Base-by-base conservation (phyloP, 257 asterid species). In the Voacanga thouarsii region DNA sequence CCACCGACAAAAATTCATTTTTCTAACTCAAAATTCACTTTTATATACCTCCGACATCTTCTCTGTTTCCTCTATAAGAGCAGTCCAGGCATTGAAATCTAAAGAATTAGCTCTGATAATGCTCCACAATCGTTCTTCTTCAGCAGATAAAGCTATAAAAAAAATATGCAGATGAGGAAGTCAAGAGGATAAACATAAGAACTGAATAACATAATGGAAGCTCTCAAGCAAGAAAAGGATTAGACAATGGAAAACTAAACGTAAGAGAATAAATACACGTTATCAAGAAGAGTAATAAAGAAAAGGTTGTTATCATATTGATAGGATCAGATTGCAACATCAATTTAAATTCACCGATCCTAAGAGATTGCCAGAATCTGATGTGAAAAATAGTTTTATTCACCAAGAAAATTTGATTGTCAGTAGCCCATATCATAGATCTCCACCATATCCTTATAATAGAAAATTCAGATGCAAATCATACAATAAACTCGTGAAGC, bases 51-150 rank as follows among this genome's bases (percentile, higher is more conserved):
- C 98, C 6, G 94, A 84, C 78, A 78, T 82, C 82, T 89, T 96
- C 90, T 96, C 99, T 1, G 99, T 92, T 86, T 96, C 99, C 28
- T 96, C 99, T 33, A 96, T 87, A 72, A 96, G 87, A 47, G 97
- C 90, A 80, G 96, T 96, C 99, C 99, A 96, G 37, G 97, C 96
- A 88, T 82, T 89, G 53, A 96, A 96, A 61, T 96, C 99, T 82
- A 88, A 80, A 43, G 97, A 89, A 87, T 96, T 96, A 51, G 97
- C 87, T 28, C 92, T 90, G 60, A 96, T 96, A 71, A 92, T 89
- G 90, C 92, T 96, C 99, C 99, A 96, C 66, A 92, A 66, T 81
- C 97, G 90, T 84, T 93, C 98, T 87, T 96, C 98, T 85, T 96
- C 99, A 18, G 90, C 89, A 79, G 92, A 89, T 75, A 93, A 86